These are phyloP conservation scores for Beta corolliflora DNA, from an alignment of 179 eudicot species.

Conservation along the genomic window DNA sequence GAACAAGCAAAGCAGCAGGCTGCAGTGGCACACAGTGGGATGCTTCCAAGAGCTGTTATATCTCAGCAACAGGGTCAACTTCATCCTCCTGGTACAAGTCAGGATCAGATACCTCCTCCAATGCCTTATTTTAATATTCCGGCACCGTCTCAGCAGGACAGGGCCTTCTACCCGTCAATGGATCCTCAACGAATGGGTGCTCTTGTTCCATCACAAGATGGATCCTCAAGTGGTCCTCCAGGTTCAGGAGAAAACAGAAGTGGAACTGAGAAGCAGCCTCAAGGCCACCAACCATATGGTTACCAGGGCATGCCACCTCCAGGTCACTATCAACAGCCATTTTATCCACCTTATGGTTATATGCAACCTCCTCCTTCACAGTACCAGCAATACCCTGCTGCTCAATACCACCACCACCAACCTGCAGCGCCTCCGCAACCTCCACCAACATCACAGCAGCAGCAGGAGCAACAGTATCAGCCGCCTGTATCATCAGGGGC, in stretches of 20 bases:
- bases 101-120: conserved; percentile 54
- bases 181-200: conserved; percentile 99
- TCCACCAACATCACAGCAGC: conserved; percentile 26
- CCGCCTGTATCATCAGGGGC: conserved; percentile 20
- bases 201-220: conserved; percentile 68
- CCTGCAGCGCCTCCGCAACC: conserved; percentile 31
- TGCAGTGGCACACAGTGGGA: conserved; percentile 73
- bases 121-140: conserved; percentile 82
- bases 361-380: conserved; percentile 64
- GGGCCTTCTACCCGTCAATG: conserved; percentile 88
- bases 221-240: conserved; percentile 47
- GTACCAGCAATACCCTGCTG: conserved; percentile 37
- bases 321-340: conserved; percentile 68
- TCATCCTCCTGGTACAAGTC: conserved; percentile 62
- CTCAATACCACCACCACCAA: conserved; percentile 31
- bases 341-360: conserved; percentile 74
- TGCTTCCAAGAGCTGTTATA: conserved; percentile 87
- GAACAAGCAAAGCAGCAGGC: conserved; percentile 63
- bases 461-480: conserved; percentile 24
- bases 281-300: conserved; percentile 44
- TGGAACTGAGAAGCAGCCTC: conserved; percentile 52
- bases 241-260: conserved; percentile 50
- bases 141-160: conserved; percentile 64
- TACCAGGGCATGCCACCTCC: conserved; percentile 52
- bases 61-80: conserved; percentile 84